Evolutionary conservation across 371 early-diverging fungal genomes (phyloP), one percentile per base, ranked within the genome.

Genomic region (Lichtheimia ramosa): DNA sequence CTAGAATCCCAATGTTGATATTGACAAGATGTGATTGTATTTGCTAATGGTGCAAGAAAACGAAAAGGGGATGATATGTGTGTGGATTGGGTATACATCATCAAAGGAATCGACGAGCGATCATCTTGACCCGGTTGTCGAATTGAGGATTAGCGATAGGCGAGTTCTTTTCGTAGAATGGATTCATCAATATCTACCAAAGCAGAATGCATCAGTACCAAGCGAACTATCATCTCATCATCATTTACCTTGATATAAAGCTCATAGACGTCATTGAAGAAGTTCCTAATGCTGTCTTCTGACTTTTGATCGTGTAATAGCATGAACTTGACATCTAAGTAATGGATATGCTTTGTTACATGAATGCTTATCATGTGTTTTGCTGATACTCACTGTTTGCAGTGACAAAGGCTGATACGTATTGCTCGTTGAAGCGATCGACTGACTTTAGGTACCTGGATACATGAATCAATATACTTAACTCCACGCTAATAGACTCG

Each of bases 381-480:
- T 27, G 14, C 7, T 41, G 15, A 34, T 23, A 28, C 53, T 58
- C 83, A 89, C 92, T 95, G 67, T 91, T 91, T 21, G 97, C 90
- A 5, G 95, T 87, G 8, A 97, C 91, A 68, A 93, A 96, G 6
- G 93, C 93, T 5, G 96, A 93, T 12, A 97, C 91, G 64, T 83
- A 86, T 79, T 88, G 91, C 63, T 98, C 97, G 63, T 96, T 96
- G 79, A 94, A 96, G 65, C 91, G 85, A 75, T 98, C 98, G 51
- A 98, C 89, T 1, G 91, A 85, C 67, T 95, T 96, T 43, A 97
- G 80, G 68, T 95, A 97, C 86, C 96, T 95, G 43, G 14, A 21
- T 28, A 2, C 34, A 34, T 34, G 10, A 5, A 34, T 34, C 34
- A 34, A 34, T 34, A 10, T 34, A 27, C 27, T 2, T 34, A 10